These are phyloP conservation scores for Sistotremastrum suecicum DNA, from an alignment of 768 basidiomycete species.

Conservation along the genomic window DNA sequence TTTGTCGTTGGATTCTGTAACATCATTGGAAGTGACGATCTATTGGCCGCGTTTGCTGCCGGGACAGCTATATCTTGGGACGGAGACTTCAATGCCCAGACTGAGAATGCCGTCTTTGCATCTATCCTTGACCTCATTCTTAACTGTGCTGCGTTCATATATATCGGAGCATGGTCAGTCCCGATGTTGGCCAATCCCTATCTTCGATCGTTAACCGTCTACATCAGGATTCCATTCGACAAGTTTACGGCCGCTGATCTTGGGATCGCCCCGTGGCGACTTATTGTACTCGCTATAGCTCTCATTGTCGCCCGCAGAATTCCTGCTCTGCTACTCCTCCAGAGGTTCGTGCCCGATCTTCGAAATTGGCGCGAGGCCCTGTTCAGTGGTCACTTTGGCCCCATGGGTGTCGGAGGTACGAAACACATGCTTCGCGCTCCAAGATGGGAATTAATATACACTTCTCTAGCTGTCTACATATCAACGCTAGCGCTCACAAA, in stretches of 20 bases:
- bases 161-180: slow-evolving; percentile 69
- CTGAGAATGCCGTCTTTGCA: slow-evolving; percentile 76
- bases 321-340: slow-evolving; percentile 62
- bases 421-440: too few species aligned
- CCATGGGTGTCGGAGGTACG: too few species aligned
- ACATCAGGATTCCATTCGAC: slow-evolving; percentile 37
- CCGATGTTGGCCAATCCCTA: too few species aligned
- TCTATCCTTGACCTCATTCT: slow-evolving; percentile 82
- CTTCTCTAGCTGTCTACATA: slow-evolving; percentile 57
- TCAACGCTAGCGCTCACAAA: slow-evolving; percentile 54
- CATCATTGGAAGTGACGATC: slow-evolving; percentile 73
- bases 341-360: slow-evolving; percentile 82
- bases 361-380: slow-evolving; percentile 71
- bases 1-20: slow-evolving; percentile 70
- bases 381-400: slow-evolving; percentile 84
- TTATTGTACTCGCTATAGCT: slow-evolving; percentile 49
- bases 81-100: slow-evolving; percentile 65
- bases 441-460: too few species aligned
- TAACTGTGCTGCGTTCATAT: slow-evolving; percentile 70
- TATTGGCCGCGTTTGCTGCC: slow-evolving; percentile 80
- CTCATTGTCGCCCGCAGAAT: slow-evolving; percentile 71
- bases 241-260: slow-evolving; percentile 40
- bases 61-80: slow-evolving; percentile 79
- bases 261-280: slow-evolving; percentile 54
- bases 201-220: not conserved